Evolutionary conservation across 2,329 filamentous ascomycete genomes (phyloP).

Genomic region (Penicillium sp.): DNA sequence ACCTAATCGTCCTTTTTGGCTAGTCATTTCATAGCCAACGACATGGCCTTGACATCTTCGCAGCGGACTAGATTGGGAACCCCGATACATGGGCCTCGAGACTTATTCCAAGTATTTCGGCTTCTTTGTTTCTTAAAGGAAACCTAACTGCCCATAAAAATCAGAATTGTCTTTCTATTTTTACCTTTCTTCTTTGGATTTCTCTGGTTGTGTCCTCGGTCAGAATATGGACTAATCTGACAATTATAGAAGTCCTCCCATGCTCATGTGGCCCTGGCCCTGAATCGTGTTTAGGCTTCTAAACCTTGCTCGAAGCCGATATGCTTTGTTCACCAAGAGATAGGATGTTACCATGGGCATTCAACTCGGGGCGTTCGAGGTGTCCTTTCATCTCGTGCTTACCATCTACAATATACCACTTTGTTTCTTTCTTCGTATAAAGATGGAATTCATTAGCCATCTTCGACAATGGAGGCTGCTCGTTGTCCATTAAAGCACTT

Average conservation of each 20-base stretch:
- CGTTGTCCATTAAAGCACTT: constrained; percentile 7
- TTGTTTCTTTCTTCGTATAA: neutral
- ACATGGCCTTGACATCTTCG: neutral
- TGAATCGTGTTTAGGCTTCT: neutral
- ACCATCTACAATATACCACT: constrained; percentile 2
- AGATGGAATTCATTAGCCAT: neutral
- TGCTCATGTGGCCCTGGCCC: neutral
- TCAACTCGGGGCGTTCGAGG: neutral
- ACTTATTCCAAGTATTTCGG: neutral
- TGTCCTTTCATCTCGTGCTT: constrained; percentile 6
- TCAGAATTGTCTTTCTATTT: neutral
- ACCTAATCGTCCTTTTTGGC: no score
- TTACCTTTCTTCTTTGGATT: neutral
- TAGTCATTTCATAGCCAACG: neutral
- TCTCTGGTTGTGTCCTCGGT: neutral
- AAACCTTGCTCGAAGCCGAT: neutral
- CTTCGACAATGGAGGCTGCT: neutral
- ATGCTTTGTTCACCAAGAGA: constrained; percentile 1
- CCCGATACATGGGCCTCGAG: neutral
- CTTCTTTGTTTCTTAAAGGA: neutral
- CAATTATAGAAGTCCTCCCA: constrained; percentile 1
- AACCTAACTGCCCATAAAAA: neutral
- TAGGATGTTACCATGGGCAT: neutral
- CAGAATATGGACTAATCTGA: neutral
- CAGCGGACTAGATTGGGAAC: neutral